Base-by-base conservation (phyloP, 2,329 filamentous ascomycete genomes). In the Cadophora sp. region DNA sequence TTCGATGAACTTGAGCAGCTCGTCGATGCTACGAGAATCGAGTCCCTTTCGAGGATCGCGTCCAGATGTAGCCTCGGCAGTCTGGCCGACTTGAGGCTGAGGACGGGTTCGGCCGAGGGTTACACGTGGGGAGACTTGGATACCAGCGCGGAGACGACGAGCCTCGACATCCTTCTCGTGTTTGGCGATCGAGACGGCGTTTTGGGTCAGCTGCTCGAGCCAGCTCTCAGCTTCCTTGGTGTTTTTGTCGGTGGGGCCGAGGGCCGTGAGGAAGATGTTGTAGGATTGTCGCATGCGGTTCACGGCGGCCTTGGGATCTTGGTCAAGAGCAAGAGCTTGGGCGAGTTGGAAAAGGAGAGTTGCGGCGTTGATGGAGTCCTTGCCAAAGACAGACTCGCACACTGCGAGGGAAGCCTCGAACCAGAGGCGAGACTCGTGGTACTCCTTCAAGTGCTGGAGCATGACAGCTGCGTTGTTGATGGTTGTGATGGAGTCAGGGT, bases 381-480 rank as follows among this genome's bases (percentile, higher is more conserved):
- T 91, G 76, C 96, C 96, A 71, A 95, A 97, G 4, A 97, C 89
- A 55, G 90, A 87, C 80, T 97, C 94, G 79, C 94, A 97, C 69
- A 98, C 90, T 51, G 88, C 86, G 61, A 98, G 88, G 11, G 94
- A 96, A 71, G 93, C 91, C 80, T 98, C 96, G 77, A 99, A 99
- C 96, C 96, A 99, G 70, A 95, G 85, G 61, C 96, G 91, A 55
- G 95, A 98, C 80, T 97, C 93, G 74, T 95, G 91, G 82, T 97
- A 99, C 68, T 92, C 90, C 84, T 98, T 97, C 74, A 97, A 87
- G 65, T 94, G 90, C 81, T 99, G 96, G 66, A 99, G 88, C 96
- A 99, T 99, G 68, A 99, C 96, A 8, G 96, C 96, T 22, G 93
- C 95, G 76, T 99, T 99, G 86, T 98, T 99, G 81, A 98, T 91